Evolutionary conservation across 345 rosid genomes (phyloP).

Genomic region (rapeseed (Brassica napus)): Da-Ae NC_063436.1:17244001-17244500

Average conservation of each 20-base stretch:
- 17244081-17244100: constrained; percentile 74
- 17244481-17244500: constrained; percentile 60
- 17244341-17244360: constrained; percentile 72
- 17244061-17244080: constrained; percentile 61
- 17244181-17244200: constrained; percentile 75
- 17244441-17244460: constrained; percentile 59
- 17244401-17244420: constrained; percentile 77
- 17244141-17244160: constrained; percentile 65
- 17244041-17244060: not conserved
- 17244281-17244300: constrained; percentile 5
- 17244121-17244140: constrained; percentile 49
- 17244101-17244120: constrained; percentile 48
- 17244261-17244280: constrained; percentile 2
- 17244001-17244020: not conserved
- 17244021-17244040: not conserved
- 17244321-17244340: constrained; percentile 70
- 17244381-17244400: constrained; percentile 80
- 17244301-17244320: constrained; percentile 65
- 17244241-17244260: constrained; percentile 18
- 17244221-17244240: constrained; percentile 81
- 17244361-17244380: constrained; percentile 81
- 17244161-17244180: constrained; percentile 80
- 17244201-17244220: constrained; percentile 68
- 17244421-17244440: constrained; percentile 74
- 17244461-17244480: constrained; percentile 66